phyloP scores from a whole-genome alignment of 31 red algal genomes.

The Odonthalia washingtoniensis region DNA sequence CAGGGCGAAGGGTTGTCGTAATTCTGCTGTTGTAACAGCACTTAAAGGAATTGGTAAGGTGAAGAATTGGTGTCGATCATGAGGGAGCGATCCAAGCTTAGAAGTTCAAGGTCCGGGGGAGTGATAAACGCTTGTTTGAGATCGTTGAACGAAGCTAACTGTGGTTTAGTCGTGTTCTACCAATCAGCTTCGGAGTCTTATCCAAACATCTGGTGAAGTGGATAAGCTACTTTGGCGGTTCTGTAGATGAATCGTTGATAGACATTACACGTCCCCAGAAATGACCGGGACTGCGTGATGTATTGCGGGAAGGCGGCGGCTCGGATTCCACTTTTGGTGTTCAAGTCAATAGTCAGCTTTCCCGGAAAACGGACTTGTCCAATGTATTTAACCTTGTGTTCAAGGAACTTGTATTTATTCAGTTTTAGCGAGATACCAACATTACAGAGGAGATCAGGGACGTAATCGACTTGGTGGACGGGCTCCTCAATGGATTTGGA shows the following conservation, averaged over 20 bases:
- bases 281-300: background rate
- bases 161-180: background rate
- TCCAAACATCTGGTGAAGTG: background rate
- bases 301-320: background rate
- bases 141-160: background rate
- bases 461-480: slow-evolving; percentile 6
- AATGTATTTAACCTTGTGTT: slow-evolving; percentile 37
- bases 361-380: background rate
- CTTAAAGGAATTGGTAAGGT: background rate
- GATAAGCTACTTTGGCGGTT: background rate
- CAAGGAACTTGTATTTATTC: slow-evolving; percentile 31
- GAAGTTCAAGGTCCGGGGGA: background rate
- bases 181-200: no score
- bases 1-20: background rate
- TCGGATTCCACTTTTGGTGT: slow-evolving; percentile 6
- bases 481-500: slow-evolving; percentile 14
- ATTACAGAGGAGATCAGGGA: background rate
- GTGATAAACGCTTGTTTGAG: background rate
- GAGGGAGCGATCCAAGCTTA: background rate
- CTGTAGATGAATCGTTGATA: slow-evolving; percentile 39
- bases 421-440: slow-evolving; percentile 29
- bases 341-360: background rate
- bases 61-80: background rate
- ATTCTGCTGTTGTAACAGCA: background rate
- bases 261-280: no score